Evolutionary conservation across 2,329 filamentous ascomycete genomes (phyloP).

Genomic region (Atkinsonella hypoxylon): DNA sequence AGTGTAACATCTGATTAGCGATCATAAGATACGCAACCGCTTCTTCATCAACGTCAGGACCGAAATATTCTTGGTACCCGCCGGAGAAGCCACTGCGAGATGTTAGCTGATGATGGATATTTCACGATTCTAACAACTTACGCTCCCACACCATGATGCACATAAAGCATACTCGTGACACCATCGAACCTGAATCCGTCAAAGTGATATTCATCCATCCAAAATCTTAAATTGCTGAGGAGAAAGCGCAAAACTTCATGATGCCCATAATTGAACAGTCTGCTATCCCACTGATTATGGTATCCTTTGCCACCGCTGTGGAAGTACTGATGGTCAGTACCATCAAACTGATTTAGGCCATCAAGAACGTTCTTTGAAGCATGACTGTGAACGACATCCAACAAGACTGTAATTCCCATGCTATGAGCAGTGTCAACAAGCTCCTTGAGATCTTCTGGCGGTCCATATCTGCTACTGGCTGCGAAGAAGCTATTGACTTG

Average conservation of each 20-base stretch:
- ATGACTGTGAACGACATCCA: constrained; percentile 96
- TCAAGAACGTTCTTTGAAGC: constrained; percentile 96
- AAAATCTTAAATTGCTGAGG: constrained; percentile 89
- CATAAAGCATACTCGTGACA: constrained; percentile 96
- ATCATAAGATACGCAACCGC: constrained; percentile 91
- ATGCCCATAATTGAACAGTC: constrained; percentile 91
- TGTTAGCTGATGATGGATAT: constrained; percentile 5
- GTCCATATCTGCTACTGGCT: constrained; percentile 87
- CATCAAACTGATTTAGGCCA: constrained; percentile 91
- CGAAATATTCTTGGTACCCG: constrained; percentile 97
- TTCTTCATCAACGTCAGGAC: constrained; percentile 77
- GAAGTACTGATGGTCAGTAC: constrained; percentile 91
- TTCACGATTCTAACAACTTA: constrained; percentile 33
- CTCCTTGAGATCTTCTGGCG: constrained; percentile 91
- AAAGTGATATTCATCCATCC: constrained; percentile 97
- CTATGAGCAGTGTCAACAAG: constrained; percentile 90
- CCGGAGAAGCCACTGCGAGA: constrained; percentile 73
- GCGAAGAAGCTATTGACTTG: constrained; percentile 99
- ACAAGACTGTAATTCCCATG: constrained; percentile 77
- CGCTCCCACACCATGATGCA: constrained; percentile 93
- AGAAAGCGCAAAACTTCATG: constrained; percentile 95
- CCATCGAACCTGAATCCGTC: constrained; percentile 97
- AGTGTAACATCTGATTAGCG: constrained; percentile 89
- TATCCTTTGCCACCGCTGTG: constrained; percentile 73
- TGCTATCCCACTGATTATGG: constrained; percentile 92